Evolutionary conservation across 1,284 basidiomycete species (phyloP), one percentile per base, ranked within the genome.

Genomic region (Cystobasidiaceae sp.): DNA sequence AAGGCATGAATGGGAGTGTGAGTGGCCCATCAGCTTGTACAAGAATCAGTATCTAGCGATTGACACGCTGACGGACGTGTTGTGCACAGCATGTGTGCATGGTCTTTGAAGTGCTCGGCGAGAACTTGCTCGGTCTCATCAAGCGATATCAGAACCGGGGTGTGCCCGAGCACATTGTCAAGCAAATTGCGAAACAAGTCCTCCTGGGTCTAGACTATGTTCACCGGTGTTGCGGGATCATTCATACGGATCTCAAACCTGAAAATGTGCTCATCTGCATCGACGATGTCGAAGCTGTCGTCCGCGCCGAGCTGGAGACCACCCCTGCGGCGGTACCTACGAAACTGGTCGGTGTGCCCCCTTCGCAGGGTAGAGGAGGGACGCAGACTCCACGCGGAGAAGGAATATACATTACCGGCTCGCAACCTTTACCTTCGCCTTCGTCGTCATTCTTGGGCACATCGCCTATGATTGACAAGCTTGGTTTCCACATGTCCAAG

Each of bases 31-130:
- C 25, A 49, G 23, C 25, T 28, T n/a, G 23, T 52, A 52, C 17
- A 52, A 30, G n/a, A n/a, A n/a, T n/a, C n/a, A n/a, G n/a, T n/a
- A n/a, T n/a, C n/a, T n/a, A n/a, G n/a, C n/a, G n/a, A n/a, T n/a
- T n/a, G n/a, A n/a, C n/a, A n/a, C n/a, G n/a, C n/a, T n/a, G n/a
- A n/a, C n/a, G n/a, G n/a, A n/a, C n/a, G n/a, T n/a, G n/a, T n/a
- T n/a, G 49, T 49, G 11, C 41, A 15, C 49, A 56, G 19, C 94
- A 98, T 78, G 90, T 98, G 69, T 98, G 96, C 83, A 98, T 98
- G 94, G 94, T 98, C 17, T 97, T 97, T 75, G 94, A 98, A 78
- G 96, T 98, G 34, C 84, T 98, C 9, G 94, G 96, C 64, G 96
- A 98, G 80, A 97, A 97, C 76, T 80, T 98, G n/a, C 84, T 98